These are phyloP conservation scores for Austroboletus festivus DNA, from an alignment of 768 basidiomycete genomes.

Conservation along the genomic window DNA sequence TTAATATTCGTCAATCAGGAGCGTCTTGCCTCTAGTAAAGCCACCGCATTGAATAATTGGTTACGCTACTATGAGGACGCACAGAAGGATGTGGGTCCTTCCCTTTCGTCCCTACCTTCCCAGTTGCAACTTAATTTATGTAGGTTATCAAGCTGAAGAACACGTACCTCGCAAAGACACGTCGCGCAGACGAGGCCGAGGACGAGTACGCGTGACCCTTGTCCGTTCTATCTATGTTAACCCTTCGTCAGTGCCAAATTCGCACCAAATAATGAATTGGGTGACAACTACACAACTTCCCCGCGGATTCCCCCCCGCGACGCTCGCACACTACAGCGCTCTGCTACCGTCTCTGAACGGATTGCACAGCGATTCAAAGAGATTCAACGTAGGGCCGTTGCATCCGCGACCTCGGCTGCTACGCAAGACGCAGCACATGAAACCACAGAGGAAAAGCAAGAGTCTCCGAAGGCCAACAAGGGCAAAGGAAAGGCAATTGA, in stretches of 20 bases:
- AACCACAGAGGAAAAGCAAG: constrained; percentile 30
- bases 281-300: constrained; percentile 81
- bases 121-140: constrained; percentile 8
- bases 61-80: constrained; percentile 68
- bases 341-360: constrained; percentile 82
- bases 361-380: constrained; percentile 81
- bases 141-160: constrained; percentile 66
- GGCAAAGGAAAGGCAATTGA: constrained; percentile 72
- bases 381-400: constrained; percentile 57
- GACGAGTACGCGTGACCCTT: constrained; percentile 69
- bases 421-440: constrained; percentile 22
- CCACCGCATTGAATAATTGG: constrained; percentile 62
- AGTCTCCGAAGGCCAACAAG: constrained; percentile 67
- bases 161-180: constrained; percentile 71
- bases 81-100: constrained; percentile 53
- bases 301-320: constrained; percentile 63
- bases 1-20: constrained; percentile 40
- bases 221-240: constrained; percentile 2
- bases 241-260: constrained; percentile 68
- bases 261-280: constrained; percentile 61
- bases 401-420: constrained; percentile 28
- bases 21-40: constrained; percentile 56
- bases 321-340: constrained; percentile 53
- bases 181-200: constrained; percentile 87
- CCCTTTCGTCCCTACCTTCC: neutral